Base-by-base conservation (phyloP, 768 basidiomycete species). In the Lactifluus hygrophoroides region DNA sequence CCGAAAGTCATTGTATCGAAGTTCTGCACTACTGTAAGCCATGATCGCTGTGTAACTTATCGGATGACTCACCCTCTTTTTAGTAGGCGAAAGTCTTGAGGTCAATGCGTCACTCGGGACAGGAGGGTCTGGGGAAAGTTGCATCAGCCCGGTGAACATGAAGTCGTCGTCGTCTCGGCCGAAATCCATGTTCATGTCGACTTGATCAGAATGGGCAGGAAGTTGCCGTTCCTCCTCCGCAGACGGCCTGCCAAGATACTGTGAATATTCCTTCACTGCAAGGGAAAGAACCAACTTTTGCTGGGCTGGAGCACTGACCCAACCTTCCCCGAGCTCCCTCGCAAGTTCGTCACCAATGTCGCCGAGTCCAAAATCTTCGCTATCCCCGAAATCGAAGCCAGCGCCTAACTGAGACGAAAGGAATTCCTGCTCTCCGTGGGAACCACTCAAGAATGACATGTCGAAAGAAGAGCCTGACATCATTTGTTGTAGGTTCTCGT, bases 311-410 rank as follows among this genome's bases (percentile, higher is more conserved):
- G 48, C 46, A 14, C 56, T 54, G 17, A 77, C 81, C 87, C 88
- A 90, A 23, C 76, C 82, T 65, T 83, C 82, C 30, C 88, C 89
- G 3, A 91, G 75, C 64, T 91, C 88, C 60, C 76, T 77, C 8
- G 85, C 86, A 27, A 91, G 72, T 64, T 90, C 89, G 46, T 88
- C 87, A 3, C 83, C 86, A 17, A 90, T 69, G 21, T 78, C 83
- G 7, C 72, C 78, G 17, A 84, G 66, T 59, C 81, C 86, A 23
- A 83, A 65, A 21, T 75, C 83, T 54, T 82, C 86, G 19, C 78
- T 75, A 9, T 74, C 69, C 2, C 55, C 66, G 46, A 69, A 69
- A 19, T 67, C 74, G 40, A 83, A 79, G 14, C 70, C 74, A 17
- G 69, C 76, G 11, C 73, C 80, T 5, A 68, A 67, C 56, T 83